These are phyloP conservation scores for Plectosphaerella cucumerina DNA, from an alignment of 2,329 filamentous ascomycete genomes.

Conservation along the genomic window DNA sequence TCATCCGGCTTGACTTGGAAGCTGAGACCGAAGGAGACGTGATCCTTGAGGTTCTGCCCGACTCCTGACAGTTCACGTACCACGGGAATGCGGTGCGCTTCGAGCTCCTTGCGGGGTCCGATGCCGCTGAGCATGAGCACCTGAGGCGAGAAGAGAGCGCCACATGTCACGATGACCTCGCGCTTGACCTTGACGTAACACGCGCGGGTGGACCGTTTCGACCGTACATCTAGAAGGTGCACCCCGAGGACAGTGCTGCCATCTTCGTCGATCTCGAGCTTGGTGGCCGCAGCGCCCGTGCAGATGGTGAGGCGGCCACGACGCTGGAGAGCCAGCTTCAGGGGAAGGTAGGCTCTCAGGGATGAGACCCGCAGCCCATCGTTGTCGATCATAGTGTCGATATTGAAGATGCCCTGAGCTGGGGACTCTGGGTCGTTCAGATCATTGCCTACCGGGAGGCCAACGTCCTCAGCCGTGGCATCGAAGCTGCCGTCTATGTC, in stretches of 20 bases:
- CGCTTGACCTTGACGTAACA: slow-evolving; percentile 18
- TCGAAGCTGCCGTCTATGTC: slow-evolving; percentile 12
- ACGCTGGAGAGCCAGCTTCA: slow-evolving; percentile 13
- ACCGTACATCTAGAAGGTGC: slow-evolving; percentile 11
- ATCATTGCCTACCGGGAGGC: slow-evolving; percentile 18
- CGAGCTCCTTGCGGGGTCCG: slow-evolving; percentile 17
- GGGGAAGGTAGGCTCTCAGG: slow-evolving; percentile 21
- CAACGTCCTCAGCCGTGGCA: slow-evolving; percentile 18
- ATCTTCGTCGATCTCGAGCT: slow-evolving; percentile 16
- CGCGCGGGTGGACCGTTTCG: slow-evolving; percentile 4
- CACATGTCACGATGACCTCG: slow-evolving; percentile 25
- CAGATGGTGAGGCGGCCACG: slow-evolving; percentile 21
- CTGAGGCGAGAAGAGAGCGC: slow-evolving; percentile 23
- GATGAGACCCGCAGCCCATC: slow-evolving; percentile 19
- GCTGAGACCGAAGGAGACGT: slow-evolving; percentile 19
- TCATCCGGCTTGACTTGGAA: slow-evolving; percentile 19
- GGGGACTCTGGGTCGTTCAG: slow-evolving; percentile 21
- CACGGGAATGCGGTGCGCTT: slow-evolving; percentile 15
- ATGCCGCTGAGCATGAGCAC: slow-evolving; percentile 27
- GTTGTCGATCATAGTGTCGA: slow-evolving; percentile 22
- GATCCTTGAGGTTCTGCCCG: slow-evolving; percentile 21
- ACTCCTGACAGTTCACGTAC: slow-evolving; percentile 20
- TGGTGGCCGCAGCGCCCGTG: slow-evolving; percentile 21
- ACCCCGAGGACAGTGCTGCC: slow-evolving; percentile 18
- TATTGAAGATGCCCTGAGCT: slow-evolving; percentile 20